These are phyloP conservation scores for Yamadazyma pseudoaaseri DNA, from an alignment of 1,139 yeast species.

Conservation along the genomic window DNA sequence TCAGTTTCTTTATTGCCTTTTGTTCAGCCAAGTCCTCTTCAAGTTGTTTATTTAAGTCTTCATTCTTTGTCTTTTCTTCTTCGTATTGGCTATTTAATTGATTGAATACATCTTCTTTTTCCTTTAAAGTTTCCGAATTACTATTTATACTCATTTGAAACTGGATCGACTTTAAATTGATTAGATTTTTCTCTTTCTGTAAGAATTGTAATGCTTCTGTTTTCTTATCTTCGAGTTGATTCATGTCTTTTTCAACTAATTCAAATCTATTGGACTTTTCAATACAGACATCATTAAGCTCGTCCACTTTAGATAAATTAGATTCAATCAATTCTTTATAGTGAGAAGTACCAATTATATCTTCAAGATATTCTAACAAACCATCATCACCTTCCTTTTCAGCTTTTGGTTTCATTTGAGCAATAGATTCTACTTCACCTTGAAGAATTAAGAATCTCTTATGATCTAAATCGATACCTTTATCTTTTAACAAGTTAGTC, in stretches of 20 bases:
- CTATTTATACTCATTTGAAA: constrained; percentile 53
- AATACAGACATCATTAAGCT: constrained; percentile 71
- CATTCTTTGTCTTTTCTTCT: constrained; percentile 48
- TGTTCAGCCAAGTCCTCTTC: constrained; percentile 21
- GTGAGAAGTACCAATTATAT: constrained; percentile 89
- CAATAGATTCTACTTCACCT: constrained; percentile 98
- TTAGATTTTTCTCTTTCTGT: constrained; percentile 61
- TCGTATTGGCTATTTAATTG: constrained; percentile 44
- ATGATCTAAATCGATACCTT: constrained; percentile 94
- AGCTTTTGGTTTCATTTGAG: constrained; percentile 98
- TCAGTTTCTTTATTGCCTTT: constrained; percentile 32
- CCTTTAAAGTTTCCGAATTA: constrained; percentile 38
- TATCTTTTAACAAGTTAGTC: constrained; percentile 66
- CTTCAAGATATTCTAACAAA: constrained; percentile 87
- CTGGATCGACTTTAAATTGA: constrained; percentile 52
- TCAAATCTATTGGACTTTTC: constrained; percentile 81
- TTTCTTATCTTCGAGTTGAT: constrained; percentile 66
- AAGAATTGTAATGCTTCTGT: constrained; percentile 68
- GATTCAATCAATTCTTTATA: constrained; percentile 79
- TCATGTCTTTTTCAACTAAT: constrained; percentile 75
- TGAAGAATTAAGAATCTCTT: constrained; percentile 91
- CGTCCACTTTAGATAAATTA: constrained; percentile 57
- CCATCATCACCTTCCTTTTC: constrained; percentile 94
- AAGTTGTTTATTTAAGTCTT: constrained; percentile 42
- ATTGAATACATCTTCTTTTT: constrained; percentile 31